phyloP scores from a whole-genome alignment of 768 basidiomycete genomes.

The Jaapia argillacea region DNA sequence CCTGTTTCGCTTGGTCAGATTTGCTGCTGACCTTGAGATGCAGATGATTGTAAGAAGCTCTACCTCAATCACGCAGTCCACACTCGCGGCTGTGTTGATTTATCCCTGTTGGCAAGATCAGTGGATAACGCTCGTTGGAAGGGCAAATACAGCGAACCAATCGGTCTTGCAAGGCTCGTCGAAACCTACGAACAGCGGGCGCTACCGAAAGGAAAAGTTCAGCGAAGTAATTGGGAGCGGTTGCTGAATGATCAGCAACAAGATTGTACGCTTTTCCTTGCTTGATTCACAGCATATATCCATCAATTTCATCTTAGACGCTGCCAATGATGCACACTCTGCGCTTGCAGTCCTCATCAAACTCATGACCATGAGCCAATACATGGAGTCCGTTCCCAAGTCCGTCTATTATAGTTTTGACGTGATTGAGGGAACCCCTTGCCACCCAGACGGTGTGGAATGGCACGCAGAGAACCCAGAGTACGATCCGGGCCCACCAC shows the following conservation, averaged over 20 bases:
- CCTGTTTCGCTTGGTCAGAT: too few species aligned
- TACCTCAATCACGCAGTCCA: constrained; percentile 32
- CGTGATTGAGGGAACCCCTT: constrained; percentile 33
- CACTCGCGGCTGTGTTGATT: constrained; percentile 50
- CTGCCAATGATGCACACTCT: constrained; percentile 62
- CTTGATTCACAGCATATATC: constrained; percentile 5
- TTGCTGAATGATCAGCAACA: constrained; percentile 34
- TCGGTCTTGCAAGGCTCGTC: constrained; percentile 60
- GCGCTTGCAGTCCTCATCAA: constrained; percentile 42
- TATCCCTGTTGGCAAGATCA: constrained; percentile 57
- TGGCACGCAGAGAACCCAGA: constrained; percentile 56
- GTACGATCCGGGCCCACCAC: constrained; percentile 66
- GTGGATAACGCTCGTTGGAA: constrained; percentile 69
- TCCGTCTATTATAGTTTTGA: constrained; percentile 49
- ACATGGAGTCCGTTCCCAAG: constrained; percentile 23
- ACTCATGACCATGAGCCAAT: constrained; percentile 32
- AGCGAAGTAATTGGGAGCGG: constrained; percentile 63
- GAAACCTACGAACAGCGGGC: constrained; percentile 44
- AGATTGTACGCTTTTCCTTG: constrained; percentile 40
- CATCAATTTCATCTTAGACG: constrained; percentile 34
- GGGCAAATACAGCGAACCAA: constrained; percentile 47
- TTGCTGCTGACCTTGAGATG: not conserved
- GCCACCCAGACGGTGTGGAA: constrained; percentile 20
- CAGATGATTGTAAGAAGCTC: constrained; percentile 64
- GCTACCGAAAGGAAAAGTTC: constrained; percentile 50